phyloP scores from a whole-genome alignment of 352 stramenopile species.

The Phytophthora lateralis region DNA sequence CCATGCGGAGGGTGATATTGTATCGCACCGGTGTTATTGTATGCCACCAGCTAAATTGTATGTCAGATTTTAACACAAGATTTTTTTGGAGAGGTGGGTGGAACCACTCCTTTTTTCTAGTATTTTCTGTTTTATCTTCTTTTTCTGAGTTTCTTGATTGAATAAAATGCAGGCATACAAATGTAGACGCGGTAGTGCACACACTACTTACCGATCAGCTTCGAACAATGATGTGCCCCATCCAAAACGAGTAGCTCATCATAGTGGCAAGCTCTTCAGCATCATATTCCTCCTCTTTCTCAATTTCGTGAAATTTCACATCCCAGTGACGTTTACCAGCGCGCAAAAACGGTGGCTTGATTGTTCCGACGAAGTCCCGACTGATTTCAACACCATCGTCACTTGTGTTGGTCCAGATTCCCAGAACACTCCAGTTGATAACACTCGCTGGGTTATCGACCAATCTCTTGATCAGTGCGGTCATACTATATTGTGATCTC shows the following conservation, averaged over 20 bases:
- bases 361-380: not conserved
- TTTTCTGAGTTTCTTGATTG: not conserved
- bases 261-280: not conserved
- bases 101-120: not conserved
- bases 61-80: not conserved
- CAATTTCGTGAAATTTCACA: not conserved
- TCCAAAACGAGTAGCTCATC: slow-evolving; percentile 3
- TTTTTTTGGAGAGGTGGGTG: too few species aligned
- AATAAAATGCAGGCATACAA: not conserved
- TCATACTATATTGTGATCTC: slow-evolving; percentile 1
- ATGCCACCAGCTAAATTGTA: not conserved
- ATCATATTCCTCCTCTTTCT: not conserved
- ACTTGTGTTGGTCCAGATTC: not conserved
- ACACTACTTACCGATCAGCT: not conserved
- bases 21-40: not conserved
- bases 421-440: slow-evolving; percentile 17
- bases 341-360: slow-evolving; percentile 1
- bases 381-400: not conserved
- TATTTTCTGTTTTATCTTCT: slow-evolving; percentile 2
- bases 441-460: slow-evolving; percentile 12
- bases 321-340: not conserved
- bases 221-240: slow-evolving; percentile 4
- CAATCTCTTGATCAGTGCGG: slow-evolving; percentile 2
- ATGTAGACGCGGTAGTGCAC: not conserved
- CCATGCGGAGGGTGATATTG: not conserved